Conservation (phyloP, 495 filamentous ascomycete genomes). For the Penicillium lagena region DNA sequence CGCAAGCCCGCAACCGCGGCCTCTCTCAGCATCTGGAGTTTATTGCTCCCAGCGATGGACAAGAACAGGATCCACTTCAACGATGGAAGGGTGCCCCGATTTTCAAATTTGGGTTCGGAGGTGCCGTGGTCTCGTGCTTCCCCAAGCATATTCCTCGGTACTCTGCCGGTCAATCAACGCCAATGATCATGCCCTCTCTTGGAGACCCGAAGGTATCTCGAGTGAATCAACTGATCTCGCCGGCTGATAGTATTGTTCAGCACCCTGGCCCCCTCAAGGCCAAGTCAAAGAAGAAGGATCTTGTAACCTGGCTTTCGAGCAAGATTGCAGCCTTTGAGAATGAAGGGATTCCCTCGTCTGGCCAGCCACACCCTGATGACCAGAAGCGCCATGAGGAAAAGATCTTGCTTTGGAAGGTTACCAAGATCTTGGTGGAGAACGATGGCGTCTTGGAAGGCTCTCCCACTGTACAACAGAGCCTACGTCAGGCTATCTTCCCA, state of each 20-base stretch:
- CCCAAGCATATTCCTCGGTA: slow-evolving; percentile 87
- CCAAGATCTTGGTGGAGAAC: slow-evolving; percentile 72
- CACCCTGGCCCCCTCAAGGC: slow-evolving; percentile 87
- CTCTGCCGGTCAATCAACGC: slow-evolving; percentile 58
- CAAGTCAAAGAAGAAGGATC: slow-evolving; percentile 94
- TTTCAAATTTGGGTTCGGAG: slow-evolving; percentile 83
- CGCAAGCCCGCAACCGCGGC: slow-evolving; percentile 21
- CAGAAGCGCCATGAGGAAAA: slow-evolving; percentile 75
- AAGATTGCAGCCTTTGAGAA: slow-evolving; percentile 68
- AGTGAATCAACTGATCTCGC: slow-evolving; percentile 60
- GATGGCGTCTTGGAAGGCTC: slow-evolving; percentile 80
- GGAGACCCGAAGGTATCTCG: slow-evolving; percentile 75
- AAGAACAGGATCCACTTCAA: slow-evolving; percentile 68
- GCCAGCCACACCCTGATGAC: slow-evolving; percentile 45
- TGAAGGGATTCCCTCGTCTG: slow-evolving; percentile 41
- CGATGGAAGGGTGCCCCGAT: slow-evolving; percentile 88
- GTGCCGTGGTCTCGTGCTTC: slow-evolving; percentile 75
- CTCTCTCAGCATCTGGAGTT: slow-evolving; percentile 45
- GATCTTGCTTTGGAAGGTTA: slow-evolving; percentile 79
- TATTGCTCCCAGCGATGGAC: slow-evolving; percentile 69
- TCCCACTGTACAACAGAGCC: slow-evolving; percentile 60
- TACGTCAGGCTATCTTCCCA: slow-evolving; percentile 69
- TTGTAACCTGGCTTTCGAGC: slow-evolving; percentile 69
- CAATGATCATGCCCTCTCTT: slow-evolving; percentile 76
- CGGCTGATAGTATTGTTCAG: slow-evolving; percentile 62